Conservation (phyloP, 2,329 filamentous ascomycete species). For the Fusarium pseudoanthophilum region DNA sequence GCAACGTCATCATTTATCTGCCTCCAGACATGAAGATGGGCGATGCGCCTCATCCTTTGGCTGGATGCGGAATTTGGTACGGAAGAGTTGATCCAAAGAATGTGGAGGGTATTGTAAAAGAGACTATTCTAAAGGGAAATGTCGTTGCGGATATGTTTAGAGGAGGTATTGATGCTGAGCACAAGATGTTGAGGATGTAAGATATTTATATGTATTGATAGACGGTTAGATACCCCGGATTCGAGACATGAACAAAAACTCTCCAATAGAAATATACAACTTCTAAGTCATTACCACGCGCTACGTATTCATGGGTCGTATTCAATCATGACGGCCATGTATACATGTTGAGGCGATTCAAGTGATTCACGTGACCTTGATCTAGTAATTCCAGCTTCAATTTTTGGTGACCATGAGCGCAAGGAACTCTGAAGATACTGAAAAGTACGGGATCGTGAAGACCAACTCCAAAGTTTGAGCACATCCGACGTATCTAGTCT, state of each 20-base stretch:
- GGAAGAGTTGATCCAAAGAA: slow-evolving; percentile 79
- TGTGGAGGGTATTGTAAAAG: slow-evolving; percentile 78
- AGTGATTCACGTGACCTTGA: slow-evolving; percentile 35
- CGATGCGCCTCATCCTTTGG: slow-evolving; percentile 65
- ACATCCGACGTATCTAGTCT: accelerated
- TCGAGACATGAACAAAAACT: not conserved
- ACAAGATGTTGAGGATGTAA: slow-evolving; percentile 63
- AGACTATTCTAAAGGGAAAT: slow-evolving; percentile 74
- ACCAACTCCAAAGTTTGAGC: not conserved
- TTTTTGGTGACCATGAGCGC: slow-evolving; percentile 3
- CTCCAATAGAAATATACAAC: not conserved
- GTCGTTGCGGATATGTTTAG: slow-evolving; percentile 78
- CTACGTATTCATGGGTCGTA: not conserved
- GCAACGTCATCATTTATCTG: slow-evolving; percentile 84
- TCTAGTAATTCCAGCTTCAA: slow-evolving; percentile 1
- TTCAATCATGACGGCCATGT: not conserved
- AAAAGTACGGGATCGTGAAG: not conserved
- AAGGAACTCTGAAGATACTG: not conserved
- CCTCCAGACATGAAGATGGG: slow-evolving; percentile 63
- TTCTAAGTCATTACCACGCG: not conserved
- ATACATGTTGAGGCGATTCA: not conserved
- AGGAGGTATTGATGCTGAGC: slow-evolving; percentile 70
- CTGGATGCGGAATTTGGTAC: slow-evolving; percentile 83
- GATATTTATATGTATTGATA: not conserved
- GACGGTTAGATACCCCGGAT: slow-evolving; percentile 24